Conservation (phyloP, 2,329 filamentous ascomycete species). For the Penicillium hesseltinei region DNA sequence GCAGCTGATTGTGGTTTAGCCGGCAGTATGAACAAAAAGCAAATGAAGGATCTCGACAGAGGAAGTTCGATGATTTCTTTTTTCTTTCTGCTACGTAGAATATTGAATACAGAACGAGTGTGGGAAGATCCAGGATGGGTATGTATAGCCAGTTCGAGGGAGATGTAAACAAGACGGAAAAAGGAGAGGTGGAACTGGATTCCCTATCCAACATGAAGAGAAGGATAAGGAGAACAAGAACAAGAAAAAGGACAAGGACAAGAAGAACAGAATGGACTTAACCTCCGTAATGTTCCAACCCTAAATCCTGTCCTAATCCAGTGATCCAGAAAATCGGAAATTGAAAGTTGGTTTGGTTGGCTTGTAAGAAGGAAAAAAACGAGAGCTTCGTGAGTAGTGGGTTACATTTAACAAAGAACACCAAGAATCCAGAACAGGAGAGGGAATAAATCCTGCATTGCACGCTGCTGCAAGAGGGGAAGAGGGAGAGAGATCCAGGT, state of each 20-base stretch:
- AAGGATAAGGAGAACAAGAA: background rate
- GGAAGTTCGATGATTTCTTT: background rate
- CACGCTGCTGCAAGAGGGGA: background rate
- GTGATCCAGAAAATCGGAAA: background rate
- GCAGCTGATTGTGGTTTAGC: background rate
- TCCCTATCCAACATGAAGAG: background rate
- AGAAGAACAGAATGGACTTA: background rate
- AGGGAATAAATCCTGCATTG: slow-evolving; percentile 10
- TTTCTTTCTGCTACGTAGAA: background rate
- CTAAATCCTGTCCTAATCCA: background rate
- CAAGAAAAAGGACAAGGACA: background rate
- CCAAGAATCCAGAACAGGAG: slow-evolving; percentile 8
- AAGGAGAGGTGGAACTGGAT: background rate
- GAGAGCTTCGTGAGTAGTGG: slow-evolving; percentile 10
- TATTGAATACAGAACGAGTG: slow-evolving; percentile 1
- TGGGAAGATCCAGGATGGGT: background rate
- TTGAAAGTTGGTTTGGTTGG: slow-evolving; percentile 3
- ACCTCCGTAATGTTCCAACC: background rate
- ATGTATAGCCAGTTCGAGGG: background rate
- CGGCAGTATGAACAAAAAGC: no score
- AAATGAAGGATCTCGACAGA: background rate
- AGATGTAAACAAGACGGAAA: background rate
- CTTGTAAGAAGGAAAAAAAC: background rate
- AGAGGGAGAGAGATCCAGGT: slow-evolving; percentile 5
- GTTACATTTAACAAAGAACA: slow-evolving; percentile 13